These are phyloP conservation scores for Solidago caesia DNA, from an alignment of 129 eudicot species.

Conservation along the genomic window DNA sequence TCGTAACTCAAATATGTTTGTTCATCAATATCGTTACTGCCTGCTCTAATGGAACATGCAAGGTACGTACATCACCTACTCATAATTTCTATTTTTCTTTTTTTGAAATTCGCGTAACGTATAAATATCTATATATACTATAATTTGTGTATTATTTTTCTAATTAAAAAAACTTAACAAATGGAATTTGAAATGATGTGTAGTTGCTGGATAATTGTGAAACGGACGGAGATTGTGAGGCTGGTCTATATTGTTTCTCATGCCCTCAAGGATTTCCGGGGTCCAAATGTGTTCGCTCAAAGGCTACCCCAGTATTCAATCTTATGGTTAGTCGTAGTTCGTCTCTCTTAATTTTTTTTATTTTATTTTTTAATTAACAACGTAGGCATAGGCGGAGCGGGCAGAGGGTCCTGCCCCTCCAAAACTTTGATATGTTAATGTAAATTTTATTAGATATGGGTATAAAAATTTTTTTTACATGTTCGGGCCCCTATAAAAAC, in stretches of 20 bases:
- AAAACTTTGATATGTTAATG: too few species aligned
- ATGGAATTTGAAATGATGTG: not conserved
- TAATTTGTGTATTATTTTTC: too few species aligned
- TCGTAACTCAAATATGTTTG: conserved; percentile 9
- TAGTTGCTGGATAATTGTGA: conserved; percentile 57
- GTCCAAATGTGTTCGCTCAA: conserved; percentile 63
- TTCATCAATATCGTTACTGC: conserved; percentile 27
- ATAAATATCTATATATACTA: too few species aligned
- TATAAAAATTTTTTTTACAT: too few species aligned
- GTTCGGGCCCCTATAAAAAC: too few species aligned
- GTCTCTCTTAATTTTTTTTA: not conserved
- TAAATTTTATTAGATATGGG: too few species aligned
- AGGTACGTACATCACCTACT: conserved; percentile 37
- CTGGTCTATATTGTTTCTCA: conserved; percentile 63
- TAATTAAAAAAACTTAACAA: not conserved
- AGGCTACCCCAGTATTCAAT: conserved; percentile 53
- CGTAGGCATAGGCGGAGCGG: too few species aligned
- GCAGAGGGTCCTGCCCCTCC: too few species aligned
- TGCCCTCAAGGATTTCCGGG: conserved; percentile 53
- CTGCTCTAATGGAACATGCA: conserved; percentile 58
- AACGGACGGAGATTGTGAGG: conserved; percentile 51
- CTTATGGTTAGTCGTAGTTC: conserved; percentile 38
- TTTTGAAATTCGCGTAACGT: not conserved
- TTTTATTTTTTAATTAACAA: not conserved
- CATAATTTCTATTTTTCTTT: not conserved